Evolutionary conservation across 2,329 filamentous ascomycete species (phyloP), one percentile per base, ranked within the genome.

Genomic region (Paracamarosporium sp.): DNA sequence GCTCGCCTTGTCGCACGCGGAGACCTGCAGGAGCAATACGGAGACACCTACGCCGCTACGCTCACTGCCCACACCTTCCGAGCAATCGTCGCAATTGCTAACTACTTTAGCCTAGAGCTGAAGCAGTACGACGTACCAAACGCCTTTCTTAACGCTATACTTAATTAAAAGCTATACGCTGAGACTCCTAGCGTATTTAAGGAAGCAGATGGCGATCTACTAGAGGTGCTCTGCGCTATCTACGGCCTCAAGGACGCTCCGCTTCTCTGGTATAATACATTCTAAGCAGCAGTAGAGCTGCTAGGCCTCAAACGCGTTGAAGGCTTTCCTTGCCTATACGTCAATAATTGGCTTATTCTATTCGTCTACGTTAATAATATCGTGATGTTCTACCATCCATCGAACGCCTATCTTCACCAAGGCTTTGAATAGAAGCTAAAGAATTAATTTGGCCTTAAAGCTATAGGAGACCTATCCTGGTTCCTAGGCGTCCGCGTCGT

Each of bases 211-310:
- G n/a, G 45, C 38, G 28, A 57, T 47, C 5, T 57, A 53, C 53
- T 59, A 27, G 33, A 50, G 22, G 55, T 70, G n/a, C 24, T 31
- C 2, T 25, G 50, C 35, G 66, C 65, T 1, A 41, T 68, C 15
- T 68, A 67, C 51, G 55, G 59, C 3, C 56, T 67, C 2, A 61
- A 61, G 22, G 38, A 52, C 47, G 60, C 53, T 6, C 63, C 55
- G 17, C 17, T 55, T 17, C 63, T 68, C 6, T 67, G 44, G 63
- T 59, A 58, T 24, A 44, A 56, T 15, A n/a, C 66, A 38, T 56
- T 63, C 7, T 56, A 36, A 5, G 41, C 33, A 25, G 60, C 51
- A 1, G 52, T 66, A 4, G 15, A n/a, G 33, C 20, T 60, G 9
- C 57, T 66, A 13, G 43, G 51, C 3, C 50, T 65, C 4, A 5